phyloP scores from a whole-genome alignment of 148 eudicot genomes.

The Vaccinium corymbosum region DNA sequence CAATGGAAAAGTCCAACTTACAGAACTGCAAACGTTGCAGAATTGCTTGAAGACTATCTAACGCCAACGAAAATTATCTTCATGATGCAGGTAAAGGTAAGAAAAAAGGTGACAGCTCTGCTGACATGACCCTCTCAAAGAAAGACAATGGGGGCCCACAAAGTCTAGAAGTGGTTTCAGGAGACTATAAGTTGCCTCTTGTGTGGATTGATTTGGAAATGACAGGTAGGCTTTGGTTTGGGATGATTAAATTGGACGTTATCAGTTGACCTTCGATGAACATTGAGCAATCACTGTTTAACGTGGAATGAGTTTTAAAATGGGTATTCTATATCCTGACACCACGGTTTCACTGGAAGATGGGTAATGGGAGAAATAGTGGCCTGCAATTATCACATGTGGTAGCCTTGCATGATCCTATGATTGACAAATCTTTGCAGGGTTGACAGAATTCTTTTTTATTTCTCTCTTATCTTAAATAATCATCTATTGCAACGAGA shows the following conservation, averaged over 20 bases:
- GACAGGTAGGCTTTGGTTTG: conserved; percentile 54
- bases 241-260: neutral
- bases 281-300: neutral
- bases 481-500: neutral
- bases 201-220: conserved; percentile 93
- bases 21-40: neutral
- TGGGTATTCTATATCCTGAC: neutral
- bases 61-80: neutral
- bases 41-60: too few species aligned
- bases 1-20: neutral
- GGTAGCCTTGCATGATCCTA: neutral
- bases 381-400: neutral
- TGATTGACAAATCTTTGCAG: neutral
- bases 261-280: neutral
- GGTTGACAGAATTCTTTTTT: neutral
- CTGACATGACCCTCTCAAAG: conserved; percentile 21
- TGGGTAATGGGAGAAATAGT: neutral
- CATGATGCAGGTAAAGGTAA: conserved; percentile 38
- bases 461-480: neutral
- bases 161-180: conserved; percentile 16
- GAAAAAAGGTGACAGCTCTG: conserved; percentile 28
- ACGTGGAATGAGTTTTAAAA: neutral
- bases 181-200: conserved; percentile 56
- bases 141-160: conserved; percentile 33
- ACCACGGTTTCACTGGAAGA: neutral